Percentiles rank a stretch among this genome's conserved stretches.
Evolutionary conservation across 163 green algal genomes (phyloP).

Genomic region (Chlamydomonas reinhardtii): DNA sequence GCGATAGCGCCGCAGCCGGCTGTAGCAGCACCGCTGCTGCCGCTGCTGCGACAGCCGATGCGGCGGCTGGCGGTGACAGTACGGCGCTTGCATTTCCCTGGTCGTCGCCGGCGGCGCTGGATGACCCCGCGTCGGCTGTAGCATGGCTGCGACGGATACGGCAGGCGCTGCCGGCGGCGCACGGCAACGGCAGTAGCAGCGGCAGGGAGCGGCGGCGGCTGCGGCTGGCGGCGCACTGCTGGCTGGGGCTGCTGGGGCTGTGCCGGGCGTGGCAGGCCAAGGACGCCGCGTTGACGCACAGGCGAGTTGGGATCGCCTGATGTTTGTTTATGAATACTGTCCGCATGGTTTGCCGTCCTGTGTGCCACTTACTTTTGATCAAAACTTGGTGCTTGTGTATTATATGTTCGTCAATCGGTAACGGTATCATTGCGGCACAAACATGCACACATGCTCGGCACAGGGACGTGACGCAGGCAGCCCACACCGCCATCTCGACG

Average conservation of each 20-base stretch:
- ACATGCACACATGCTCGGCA: no score
- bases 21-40: background rate
- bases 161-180: background rate
- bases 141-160: constrained; percentile 29
- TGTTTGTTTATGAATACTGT: no score
- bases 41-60: background rate
- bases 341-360: no score
- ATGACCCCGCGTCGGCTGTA: constrained; percentile 4
- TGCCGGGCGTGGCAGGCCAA: constrained; percentile 36
- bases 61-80: no score
- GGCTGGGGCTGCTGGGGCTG: constrained; percentile 35
- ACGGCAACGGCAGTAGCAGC: background rate
- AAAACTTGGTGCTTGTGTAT: no score
- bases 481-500: constrained; percentile 12
- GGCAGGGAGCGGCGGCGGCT: background rate
- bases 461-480: constrained; percentile 36
- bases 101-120: background rate
- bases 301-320: background rate
- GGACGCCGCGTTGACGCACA: constrained; percentile 18
- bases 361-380: no score
- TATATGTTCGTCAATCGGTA: no score
- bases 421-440: no score
- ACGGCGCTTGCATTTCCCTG: background rate
- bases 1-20: no score
- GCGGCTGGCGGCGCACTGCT: constrained; percentile 16